These are phyloP conservation scores for Colletotrichum siamense DNA, from an alignment of 2,329 filamentous ascomycete species.

Conservation along the genomic window DNA sequence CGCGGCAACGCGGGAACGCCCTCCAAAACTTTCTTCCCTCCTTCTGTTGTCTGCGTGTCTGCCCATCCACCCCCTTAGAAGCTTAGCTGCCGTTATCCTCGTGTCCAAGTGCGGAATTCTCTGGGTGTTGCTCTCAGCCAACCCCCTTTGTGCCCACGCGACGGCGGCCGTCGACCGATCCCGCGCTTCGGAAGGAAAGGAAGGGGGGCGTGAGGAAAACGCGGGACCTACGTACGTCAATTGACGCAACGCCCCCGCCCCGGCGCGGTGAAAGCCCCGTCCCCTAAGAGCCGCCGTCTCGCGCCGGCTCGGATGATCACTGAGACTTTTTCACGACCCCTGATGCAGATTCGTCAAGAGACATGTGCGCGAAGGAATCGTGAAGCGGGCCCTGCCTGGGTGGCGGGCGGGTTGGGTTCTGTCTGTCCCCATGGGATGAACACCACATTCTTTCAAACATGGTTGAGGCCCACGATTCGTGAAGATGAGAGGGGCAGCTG, in stretches of 20 bases:
- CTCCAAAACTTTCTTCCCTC: background rate
- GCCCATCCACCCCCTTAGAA: conserved; percentile 11
- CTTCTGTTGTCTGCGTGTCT: background rate
- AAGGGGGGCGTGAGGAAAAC: background rate
- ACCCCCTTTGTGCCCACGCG: background rate
- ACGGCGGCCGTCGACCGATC: background rate
- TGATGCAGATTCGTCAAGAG: conserved; percentile 7
- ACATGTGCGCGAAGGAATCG: background rate
- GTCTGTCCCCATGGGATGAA: background rate
- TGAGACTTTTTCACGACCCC: conserved; percentile 10
- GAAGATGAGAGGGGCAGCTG: background rate
- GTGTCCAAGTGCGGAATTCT: background rate
- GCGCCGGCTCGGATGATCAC: conserved; percentile 4
- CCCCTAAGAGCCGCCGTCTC: conserved; percentile 1
- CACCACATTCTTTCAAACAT: background rate
- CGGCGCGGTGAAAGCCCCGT: background rate
- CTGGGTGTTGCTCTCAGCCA: background rate
- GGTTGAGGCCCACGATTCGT: background rate
- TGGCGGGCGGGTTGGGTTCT: background rate
- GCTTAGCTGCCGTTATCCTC: conserved; percentile 10
- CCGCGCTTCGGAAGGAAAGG: background rate
- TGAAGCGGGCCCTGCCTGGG: background rate
- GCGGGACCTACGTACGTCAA: background rate
- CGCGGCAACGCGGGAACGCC: background rate
- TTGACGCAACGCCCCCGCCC: conserved; percentile 4